Evolutionary conservation across 2,329 filamentous ascomycete genomes (phyloP), one percentile per base, ranked within the genome.

Genomic region (Chrysoporthe austroafricana): DNA sequence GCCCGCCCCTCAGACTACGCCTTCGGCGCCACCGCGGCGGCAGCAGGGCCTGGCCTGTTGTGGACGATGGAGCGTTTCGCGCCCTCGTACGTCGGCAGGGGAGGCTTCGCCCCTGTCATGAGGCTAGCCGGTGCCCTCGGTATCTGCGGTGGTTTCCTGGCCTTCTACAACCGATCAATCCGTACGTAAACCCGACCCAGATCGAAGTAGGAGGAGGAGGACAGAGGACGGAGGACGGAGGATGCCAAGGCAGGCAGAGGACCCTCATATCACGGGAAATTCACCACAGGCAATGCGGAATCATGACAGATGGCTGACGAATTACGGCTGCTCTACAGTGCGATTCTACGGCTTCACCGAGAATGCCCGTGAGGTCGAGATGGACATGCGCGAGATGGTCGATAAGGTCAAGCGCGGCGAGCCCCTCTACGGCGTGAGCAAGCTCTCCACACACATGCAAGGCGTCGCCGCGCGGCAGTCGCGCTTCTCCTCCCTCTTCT

Each of bases 361-460:
- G 81, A 99, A 99, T 82, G 83, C 90, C 65, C 90, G 96, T 74
- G 96, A 99, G 80, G 84, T 96, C 67, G 91, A 97, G 72, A 90
- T 97, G 90, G 96, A 99, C 78, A 98, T 98, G 94, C 88, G 88
- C 72, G 96, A 99, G 82, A 99, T 99, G 96, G 94, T 97, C 48
- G 88, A 90, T 79, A 96, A 95, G 82, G 94, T 98, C 78, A 99
- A 98, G 87, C 88, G 86, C 69, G 95, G 95, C 72, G 87, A 97
- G 83, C 86, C 96, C 46, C 84, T 98, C 61, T 99, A 99, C 80
- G 96, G 96, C 76, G 88, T 86, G 74, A 93, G 90, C 75, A 82
- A 83, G 64, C 82, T 97, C 74, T 91, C 90, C 67, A 90, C 94
- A 71, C 93, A 97, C 81, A 91, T 97, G 85, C 96, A 99, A 82